Evolutionary conservation across 352 stramenopile genomes (phyloP).

Genomic region (Globisporangium alternatum): DNA sequence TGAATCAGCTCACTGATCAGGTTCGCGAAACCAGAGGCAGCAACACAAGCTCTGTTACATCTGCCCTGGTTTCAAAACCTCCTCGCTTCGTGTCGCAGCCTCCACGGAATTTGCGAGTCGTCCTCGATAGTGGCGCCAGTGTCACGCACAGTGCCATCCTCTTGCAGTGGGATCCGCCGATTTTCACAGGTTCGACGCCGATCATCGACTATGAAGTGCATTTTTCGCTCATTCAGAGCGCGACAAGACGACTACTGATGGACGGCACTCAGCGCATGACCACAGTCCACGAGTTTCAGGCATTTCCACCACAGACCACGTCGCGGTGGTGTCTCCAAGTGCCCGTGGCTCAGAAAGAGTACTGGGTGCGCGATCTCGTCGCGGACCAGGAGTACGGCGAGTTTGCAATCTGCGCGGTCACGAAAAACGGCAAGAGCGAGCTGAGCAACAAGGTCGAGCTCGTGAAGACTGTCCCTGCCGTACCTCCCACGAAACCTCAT

Average conservation of each 20-base stretch:
- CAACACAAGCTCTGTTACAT: neutral
- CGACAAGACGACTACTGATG: constrained; percentile 1
- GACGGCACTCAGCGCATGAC: neutral
- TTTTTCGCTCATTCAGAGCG: constrained; percentile 24
- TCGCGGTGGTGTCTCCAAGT: constrained; percentile 57
- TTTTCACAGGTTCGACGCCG: constrained; percentile 62
- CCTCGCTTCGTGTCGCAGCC: constrained; percentile 59
- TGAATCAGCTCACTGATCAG: constrained; percentile 29
- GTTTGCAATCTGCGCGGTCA: constrained; percentile 48
- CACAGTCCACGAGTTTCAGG: constrained; percentile 16
- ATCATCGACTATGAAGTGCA: constrained; percentile 72
- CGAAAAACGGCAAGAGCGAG: constrained; percentile 48
- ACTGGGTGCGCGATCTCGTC: constrained; percentile 30
- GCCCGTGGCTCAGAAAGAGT: constrained; percentile 48
- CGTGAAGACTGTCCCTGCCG: constrained; percentile 28
- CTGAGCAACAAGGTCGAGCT: constrained; percentile 42
- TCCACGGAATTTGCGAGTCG: constrained; percentile 52
- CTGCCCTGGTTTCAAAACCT: neutral
- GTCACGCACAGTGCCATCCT: constrained; percentile 42
- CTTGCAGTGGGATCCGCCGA: constrained; percentile 58
- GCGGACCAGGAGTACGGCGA: constrained; percentile 49
- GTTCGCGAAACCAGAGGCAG: constrained; percentile 3
- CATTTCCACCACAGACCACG: constrained; percentile 22
- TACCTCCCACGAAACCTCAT: constrained; percentile 37
- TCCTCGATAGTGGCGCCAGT: constrained; percentile 13